phyloP scores from a whole-genome alignment of 805 yeast species.

The Kodamaea sagamina region DNA sequence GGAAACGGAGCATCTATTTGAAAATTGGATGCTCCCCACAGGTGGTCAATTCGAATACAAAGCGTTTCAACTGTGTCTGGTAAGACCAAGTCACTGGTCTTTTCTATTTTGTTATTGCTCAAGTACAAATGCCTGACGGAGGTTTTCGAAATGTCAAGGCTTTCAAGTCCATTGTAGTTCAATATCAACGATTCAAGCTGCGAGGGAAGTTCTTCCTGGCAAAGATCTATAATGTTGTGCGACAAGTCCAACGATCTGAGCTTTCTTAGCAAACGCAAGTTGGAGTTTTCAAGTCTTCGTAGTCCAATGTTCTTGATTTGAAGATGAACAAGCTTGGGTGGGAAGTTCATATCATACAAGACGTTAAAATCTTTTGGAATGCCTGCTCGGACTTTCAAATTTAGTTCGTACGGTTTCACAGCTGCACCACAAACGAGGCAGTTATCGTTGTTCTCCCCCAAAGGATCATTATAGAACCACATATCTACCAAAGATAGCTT shows the following conservation, averaged over 20 bases:
- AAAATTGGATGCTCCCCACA: background rate
- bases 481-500: background rate
- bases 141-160: background rate
- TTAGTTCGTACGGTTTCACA: constrained; percentile 1
- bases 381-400: background rate
- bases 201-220: background rate
- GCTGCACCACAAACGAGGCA: background rate
- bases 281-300: background rate
- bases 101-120: constrained; percentile 1
- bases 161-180: background rate
- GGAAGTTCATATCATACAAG: background rate
- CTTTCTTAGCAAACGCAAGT: background rate
- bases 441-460: background rate
- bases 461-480: constrained; percentile 4
- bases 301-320: background rate
- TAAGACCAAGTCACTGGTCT: background rate
- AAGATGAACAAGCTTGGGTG: background rate
- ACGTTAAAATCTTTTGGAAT: background rate
- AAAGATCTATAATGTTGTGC: background rate
- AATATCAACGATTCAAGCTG: background rate
- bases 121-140: background rate
- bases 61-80: background rate
- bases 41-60: background rate
- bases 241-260: background rate
- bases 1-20: constrained; percentile 1